Conservation (phyloP, 176 grass and related monocot genomes). For the Sorghum bicolor region DNA sequence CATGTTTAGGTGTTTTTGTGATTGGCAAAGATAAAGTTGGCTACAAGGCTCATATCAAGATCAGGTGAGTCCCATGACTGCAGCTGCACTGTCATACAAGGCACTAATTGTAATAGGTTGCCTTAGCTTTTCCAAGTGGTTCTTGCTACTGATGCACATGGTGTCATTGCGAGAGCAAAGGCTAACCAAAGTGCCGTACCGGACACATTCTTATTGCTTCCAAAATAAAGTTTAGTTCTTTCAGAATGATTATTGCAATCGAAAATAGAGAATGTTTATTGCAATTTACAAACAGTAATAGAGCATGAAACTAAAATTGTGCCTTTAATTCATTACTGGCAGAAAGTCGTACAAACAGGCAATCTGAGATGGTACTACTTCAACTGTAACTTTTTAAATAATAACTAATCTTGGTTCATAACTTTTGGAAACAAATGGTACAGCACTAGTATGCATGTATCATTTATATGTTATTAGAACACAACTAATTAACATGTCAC, state of each 20-base stretch:
- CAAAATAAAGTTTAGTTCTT: not conserved
- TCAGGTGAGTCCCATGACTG: conserved; percentile 16
- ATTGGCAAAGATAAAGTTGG: not conserved
- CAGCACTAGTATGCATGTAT: not conserved
- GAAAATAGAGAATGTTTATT: no score
- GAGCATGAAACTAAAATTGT: not conserved
- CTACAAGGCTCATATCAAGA: not conserved
- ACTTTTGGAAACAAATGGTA: conserved; percentile 9
- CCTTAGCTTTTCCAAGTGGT: not conserved
- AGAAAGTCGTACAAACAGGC: not conserved
- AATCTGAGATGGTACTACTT: not conserved
- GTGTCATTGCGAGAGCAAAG: not conserved
- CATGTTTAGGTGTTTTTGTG: not conserved
- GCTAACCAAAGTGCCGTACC: no score
- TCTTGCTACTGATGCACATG: not conserved
- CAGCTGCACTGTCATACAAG: not conserved
- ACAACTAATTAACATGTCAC: no score
- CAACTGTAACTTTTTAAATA: not conserved
- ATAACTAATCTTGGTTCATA: not conserved
- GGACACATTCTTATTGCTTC: not conserved
- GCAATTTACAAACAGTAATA: not conserved
- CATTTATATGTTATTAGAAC: not conserved
- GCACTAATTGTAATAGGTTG: not conserved
- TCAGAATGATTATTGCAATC: not conserved
- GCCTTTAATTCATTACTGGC: not conserved